Evolutionary conservation across 352 stramenopile genomes (phyloP).

Genomic region (Phytophthora citrophthora): DNA sequence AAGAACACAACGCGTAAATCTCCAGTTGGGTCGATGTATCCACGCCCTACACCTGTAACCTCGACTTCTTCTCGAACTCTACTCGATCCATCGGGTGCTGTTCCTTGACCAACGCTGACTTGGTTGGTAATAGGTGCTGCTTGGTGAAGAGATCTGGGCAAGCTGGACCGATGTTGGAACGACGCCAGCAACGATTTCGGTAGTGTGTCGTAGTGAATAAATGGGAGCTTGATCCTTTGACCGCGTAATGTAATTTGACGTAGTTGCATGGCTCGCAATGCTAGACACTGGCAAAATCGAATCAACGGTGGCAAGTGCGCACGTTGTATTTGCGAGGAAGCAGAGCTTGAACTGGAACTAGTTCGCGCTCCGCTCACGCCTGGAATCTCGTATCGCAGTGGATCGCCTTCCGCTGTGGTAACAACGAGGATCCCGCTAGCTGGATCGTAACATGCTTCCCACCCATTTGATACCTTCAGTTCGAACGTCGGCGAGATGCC

Average conservation of each 20-base stretch:
- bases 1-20: slow-evolving; percentile 54
- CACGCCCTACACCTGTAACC: slow-evolving; percentile 53
- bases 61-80: slow-evolving; percentile 18
- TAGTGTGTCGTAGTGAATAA: slow-evolving; percentile 62
- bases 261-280: slow-evolving; percentile 56
- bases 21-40: slow-evolving; percentile 44
- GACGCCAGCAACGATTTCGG: slow-evolving; percentile 50
- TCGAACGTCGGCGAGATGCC: slow-evolving; percentile 47
- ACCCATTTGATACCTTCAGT: slow-evolving; percentile 46
- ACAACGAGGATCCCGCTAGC: slow-evolving; percentile 33
- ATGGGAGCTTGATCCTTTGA: slow-evolving; percentile 43
- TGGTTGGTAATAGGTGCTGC: not conserved
- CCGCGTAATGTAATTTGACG: slow-evolving; percentile 47
- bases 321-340: slow-evolving; percentile 2
- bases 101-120: not conserved
- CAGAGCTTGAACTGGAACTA: slow-evolving; percentile 1
- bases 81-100: not conserved
- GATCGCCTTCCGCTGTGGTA: slow-evolving; percentile 25
- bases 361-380: slow-evolving; percentile 9
- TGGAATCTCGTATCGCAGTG: slow-evolving; percentile 36
- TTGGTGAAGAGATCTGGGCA: slow-evolving; percentile 7
- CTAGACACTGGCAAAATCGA: slow-evolving; percentile 62
- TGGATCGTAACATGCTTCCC: slow-evolving; percentile 40
- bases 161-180: slow-evolving; percentile 35
- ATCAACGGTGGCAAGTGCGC: slow-evolving; percentile 32